A percentile compares a stretch with the other conserved stretches of the same genome.
Conservation (phyloP, 106 monocot species). For the Dendrobium officinale region DNA sequence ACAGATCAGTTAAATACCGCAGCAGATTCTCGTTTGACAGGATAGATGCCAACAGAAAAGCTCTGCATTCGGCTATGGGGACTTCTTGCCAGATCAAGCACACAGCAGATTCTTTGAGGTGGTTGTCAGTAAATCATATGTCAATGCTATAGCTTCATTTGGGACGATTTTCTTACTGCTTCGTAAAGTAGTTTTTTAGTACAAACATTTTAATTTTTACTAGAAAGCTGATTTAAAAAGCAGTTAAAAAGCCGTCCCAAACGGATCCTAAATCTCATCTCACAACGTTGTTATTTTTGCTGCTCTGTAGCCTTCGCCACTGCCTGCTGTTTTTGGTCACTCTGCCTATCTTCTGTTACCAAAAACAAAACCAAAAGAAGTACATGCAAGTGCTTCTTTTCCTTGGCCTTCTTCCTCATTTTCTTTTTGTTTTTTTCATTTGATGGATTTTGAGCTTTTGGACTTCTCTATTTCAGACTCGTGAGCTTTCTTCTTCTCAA, state of each 20-base stretch:
- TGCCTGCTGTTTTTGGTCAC: not conserved
- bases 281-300: not conserved
- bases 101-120: not conserved
- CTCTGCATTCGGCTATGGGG: not conserved
- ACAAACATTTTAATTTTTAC: too few species aligned
- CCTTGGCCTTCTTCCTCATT: not conserved
- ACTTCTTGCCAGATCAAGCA: not conserved
- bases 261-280: not conserved
- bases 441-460: conserved; percentile 14
- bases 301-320: not conserved
- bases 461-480: conserved; percentile 34
- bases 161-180: too few species aligned
- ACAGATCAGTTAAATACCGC: not conserved
- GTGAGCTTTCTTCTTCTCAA: conserved; percentile 47
- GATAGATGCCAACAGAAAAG: not conserved
- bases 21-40: not conserved
- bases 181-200: too few species aligned
- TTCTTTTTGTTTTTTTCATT: conserved; percentile 12
- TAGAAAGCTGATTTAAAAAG: too few species aligned
- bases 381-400: not conserved
- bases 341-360: not conserved
- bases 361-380: not conserved
- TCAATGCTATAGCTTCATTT: not conserved
- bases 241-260: too few species aligned
- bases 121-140: not conserved